phyloP scores from a whole-genome alignment of 495 filamentous ascomycete genomes.

The Penicillium herquei region DNA sequence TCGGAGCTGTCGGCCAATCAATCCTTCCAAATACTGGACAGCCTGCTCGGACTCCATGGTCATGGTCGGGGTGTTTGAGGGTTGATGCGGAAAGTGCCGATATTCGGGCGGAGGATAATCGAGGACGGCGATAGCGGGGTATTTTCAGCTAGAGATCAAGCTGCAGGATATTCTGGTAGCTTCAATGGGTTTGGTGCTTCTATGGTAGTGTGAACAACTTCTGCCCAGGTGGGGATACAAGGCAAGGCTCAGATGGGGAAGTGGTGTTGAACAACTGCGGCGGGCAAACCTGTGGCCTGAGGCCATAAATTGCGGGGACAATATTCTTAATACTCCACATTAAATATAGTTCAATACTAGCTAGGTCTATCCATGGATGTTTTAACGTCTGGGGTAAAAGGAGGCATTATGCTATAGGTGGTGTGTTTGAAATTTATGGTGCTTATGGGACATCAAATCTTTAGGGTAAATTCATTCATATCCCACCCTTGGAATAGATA shows the following conservation, averaged over 20 bases:
- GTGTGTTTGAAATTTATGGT: no score
- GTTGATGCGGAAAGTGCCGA: not conserved
- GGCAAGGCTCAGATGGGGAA: not conserved
- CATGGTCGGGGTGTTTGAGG: not conserved
- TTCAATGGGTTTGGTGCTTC: no score
- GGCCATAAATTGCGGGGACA: constrained; percentile 2
- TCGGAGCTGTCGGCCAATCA: constrained; percentile 60
- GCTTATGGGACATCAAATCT: no score
- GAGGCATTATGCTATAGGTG: no score
- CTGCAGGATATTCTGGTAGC: not conserved
- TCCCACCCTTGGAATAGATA: no score
- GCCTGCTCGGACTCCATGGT: constrained; percentile 43
- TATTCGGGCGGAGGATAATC: no score
- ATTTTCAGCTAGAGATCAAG: not conserved
- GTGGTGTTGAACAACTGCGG: constrained; percentile 1
- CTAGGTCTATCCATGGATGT: no score
- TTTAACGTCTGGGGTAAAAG: no score
- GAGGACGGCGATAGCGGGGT: no score
- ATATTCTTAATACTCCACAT: no score
- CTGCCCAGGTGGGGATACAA: not conserved
- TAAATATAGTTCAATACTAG: no score
- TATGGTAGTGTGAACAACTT: not conserved
- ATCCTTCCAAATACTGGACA: constrained; percentile 42
- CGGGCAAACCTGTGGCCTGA: constrained; percentile 6
- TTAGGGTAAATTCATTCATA: no score